Evolutionary conservation across 176 grass and related monocot genomes (phyloP).

Genomic region (Poa pratensis): DNA sequence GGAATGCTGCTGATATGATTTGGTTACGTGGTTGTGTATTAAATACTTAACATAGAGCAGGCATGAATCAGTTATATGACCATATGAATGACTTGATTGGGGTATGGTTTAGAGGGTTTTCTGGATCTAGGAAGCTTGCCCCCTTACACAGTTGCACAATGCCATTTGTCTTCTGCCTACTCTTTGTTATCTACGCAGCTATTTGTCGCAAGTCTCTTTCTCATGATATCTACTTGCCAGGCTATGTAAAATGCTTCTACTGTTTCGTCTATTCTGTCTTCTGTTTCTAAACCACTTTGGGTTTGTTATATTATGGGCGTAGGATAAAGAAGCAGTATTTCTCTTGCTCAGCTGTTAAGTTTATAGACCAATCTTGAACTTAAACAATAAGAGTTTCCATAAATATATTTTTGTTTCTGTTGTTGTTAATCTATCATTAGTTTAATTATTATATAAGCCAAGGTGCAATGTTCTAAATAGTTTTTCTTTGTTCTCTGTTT

Average conservation of each 20-base stretch:
- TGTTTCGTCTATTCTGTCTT: slow-evolving; percentile 13
- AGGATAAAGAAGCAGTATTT: slow-evolving; percentile 25
- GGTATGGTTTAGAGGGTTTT: slow-evolving; percentile 1
- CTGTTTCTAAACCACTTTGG: slow-evolving; percentile 22
- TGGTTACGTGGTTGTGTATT: background rate
- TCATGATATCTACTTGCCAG: background rate
- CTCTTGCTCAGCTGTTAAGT: background rate
- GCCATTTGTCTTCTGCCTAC: background rate
- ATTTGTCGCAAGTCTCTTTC: slow-evolving; percentile 25
- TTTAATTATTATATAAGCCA: slow-evolving; percentile 13
- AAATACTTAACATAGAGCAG: background rate
- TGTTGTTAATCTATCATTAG: slow-evolving; percentile 11
- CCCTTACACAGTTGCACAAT: slow-evolving; percentile 23
- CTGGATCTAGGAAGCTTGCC: background rate
- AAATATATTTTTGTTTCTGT: slow-evolving; percentile 6
- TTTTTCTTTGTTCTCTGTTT: slow-evolving; percentile 29
- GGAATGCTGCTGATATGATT: slow-evolving; percentile 13
- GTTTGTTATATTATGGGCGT: background rate
- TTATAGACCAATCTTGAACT: background rate
- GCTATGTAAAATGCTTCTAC: slow-evolving; percentile 23
- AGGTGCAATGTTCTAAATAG: slow-evolving; percentile 25
- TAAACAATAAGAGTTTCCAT: background rate
- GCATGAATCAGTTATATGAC: background rate
- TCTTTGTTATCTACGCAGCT: background rate
- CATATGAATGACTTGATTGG: slow-evolving; percentile 10